Base-by-base conservation (phyloP, 805 yeast species). In the Ogataea trehalophila region DNA sequence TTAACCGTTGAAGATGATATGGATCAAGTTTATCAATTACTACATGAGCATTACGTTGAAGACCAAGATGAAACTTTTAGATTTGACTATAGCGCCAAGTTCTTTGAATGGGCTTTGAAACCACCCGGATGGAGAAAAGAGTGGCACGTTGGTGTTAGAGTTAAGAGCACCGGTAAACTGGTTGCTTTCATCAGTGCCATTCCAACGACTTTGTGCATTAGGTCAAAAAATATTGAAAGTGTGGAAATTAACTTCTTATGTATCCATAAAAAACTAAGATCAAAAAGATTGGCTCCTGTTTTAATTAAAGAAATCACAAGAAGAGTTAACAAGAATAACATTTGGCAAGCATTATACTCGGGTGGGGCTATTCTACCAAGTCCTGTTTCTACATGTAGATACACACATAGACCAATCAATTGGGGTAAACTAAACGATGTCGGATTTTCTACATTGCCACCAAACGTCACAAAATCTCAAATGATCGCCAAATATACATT, bases 271-370 rank as follows among this genome's bases (percentile, higher is more conserved):
- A 88, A 92, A 67, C 75, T 94, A 56, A 77, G 99, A 62, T 76
- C 89, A n/a, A 94, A 94, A 66, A 81, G 99, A 59, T 75, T 94
- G 63, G 91, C 99, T 0, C 99, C 99, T 1, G 86, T 94, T 13
- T 72, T 94, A 59, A 94, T 94, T 66, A 87, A 87, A 60, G 99
- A 94, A 67, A 85, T 94, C 55, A 94, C 98, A 4, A 78, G 99
- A 63, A 77, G 98, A 56, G 94, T 94, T 53, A 92, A 94, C 68
- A 76, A 79, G 52, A 74, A 76, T 39, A 80, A 87, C 49, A 86
- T 91, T 50, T 94, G 97, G 96, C 97, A 91, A 66, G 99, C 98
- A 0, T 75, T 94, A 50, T 89, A 88, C 68, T 92, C 99, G 9
- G 96, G 92, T 0, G 99, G 98, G 11, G 81, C 83, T 3, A 83